Evolutionary conservation across 768 basidiomycete genomes (phyloP), one percentile per base, ranked within the genome.

Genomic region (Auriscalpium orientale): DNA sequence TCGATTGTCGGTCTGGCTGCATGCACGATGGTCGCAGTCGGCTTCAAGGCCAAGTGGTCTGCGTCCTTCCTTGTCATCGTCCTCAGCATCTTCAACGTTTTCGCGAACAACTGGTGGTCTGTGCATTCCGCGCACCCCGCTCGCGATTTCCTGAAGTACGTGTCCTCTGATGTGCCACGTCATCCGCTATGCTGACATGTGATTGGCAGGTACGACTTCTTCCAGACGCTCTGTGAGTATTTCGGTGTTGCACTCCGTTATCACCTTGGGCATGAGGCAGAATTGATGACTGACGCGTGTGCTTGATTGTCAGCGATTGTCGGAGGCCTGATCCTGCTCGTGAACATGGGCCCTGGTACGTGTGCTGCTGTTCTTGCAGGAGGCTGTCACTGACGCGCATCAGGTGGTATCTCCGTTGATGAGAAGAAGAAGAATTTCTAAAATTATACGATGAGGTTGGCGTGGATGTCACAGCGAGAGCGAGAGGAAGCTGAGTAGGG

Each of bases 21-120:
- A 4, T 98, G 97, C 67, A 72, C 82, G 66, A 98, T 95, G 91
- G 95, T 99, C 49, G 97, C 95, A 10, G 80, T 98, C 58, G 97
- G 97, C 46, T 98, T 98, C 84, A 98, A 98, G 75, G 95, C 97
- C 65, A 98, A 98, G 74, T 97, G 94, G 91, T 93, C 91, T 13
- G 95, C 95, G 2, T 83, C 85, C 12, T 98, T 98, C 84, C 82
- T 99, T 58, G 95, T 98, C 57, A 72, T 97, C 60, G 79, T 94
- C 4, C 73, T 99, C 65, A 91, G 89, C 67, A 71, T 91, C 64
- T 98, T 98, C 85, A 99, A 99, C 69, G 93, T 95, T 36, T 91
- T 95, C 65, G 91, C 89, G 71, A 99, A 99, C 79, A 97, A 98
- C 74, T 99, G 91, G 89, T 99, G 95, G 95, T 85, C 81, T 63